A percentile compares a stretch with the other conserved stretches of the same genome.
phyloP scores from a whole-genome alignment of 208 protist genomes.

The Leishmania gerbilli region DNA sequence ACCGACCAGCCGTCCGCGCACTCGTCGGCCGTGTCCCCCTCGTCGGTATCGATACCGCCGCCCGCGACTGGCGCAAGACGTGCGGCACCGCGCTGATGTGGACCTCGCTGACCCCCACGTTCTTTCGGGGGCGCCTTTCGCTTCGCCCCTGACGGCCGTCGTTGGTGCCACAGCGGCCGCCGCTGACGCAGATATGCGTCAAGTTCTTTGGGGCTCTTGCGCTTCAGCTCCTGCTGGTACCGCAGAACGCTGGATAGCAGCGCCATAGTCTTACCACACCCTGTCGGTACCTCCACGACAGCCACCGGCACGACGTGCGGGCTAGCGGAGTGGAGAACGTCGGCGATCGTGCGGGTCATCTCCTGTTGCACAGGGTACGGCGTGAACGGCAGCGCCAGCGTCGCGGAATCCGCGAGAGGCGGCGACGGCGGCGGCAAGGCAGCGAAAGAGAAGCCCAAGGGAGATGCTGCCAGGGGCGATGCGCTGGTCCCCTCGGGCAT shows the following conservation, averaged over 20 bases:
- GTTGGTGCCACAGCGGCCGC: conserved; percentile 40
- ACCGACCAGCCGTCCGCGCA: conserved; percentile 36
- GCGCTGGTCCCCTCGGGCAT: neutral
- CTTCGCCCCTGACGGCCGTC: neutral
- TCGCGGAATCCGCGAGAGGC: conserved; percentile 1
- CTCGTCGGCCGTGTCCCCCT: neutral
- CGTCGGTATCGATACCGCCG: neutral
- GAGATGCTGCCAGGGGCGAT: neutral
- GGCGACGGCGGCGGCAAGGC: neutral
- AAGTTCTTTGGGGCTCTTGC: conserved; percentile 94
- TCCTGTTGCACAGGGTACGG: conserved; percentile 88
- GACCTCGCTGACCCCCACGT: neutral
- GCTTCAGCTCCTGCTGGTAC: conserved; percentile 85
- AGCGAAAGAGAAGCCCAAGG: neutral
- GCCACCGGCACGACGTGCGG: conserved; percentile 54
- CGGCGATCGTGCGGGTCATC: conserved; percentile 85
- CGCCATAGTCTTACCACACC: conserved; percentile 97
- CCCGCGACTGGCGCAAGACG: neutral
- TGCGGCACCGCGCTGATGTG: neutral
- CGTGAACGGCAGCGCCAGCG: conserved; percentile 57
- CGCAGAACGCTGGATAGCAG: conserved; percentile 91
- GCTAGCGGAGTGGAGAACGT: conserved; percentile 29
- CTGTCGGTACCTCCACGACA: conserved; percentile 94
- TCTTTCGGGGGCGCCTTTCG: neutral
- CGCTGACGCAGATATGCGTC: conserved; percentile 87